Evolutionary conservation across 805 yeast genomes (phyloP), one percentile per base, ranked within the genome.

Genomic region (Blastobotrys attinorum): DNA sequence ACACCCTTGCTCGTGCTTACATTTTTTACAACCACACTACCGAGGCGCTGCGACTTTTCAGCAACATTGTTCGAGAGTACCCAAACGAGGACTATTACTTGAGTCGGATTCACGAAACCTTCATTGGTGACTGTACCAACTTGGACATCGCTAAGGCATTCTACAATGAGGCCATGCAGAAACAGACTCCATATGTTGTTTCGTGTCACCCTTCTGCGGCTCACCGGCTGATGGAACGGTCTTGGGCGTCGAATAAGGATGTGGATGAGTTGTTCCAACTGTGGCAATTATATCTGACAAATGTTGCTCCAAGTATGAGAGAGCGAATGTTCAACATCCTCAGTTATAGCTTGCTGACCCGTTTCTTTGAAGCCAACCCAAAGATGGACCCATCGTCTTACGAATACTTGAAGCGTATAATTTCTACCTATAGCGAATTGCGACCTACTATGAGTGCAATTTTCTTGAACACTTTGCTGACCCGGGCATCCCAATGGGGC

Each of bases 91-190:
- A 47, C 15, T 34, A 37, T 35, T 43, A 46, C 40, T 64, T 68
- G 54, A 71, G 82, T 27, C 84, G 81, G 62, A 80, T 85, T 38
- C 95, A 85, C 65, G 69, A 83, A 48, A 71, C 81, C 2, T 85
- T 85, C 54, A 81, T 85, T 57, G 92, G 94, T 37, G 77, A 76
- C 51, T 81, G 87, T 61, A 76, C 75, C 57, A 88, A 85, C 57
- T 70, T 83, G 44, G 69, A 68, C 34, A 79, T 85, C 37, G 85
- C 95, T 3, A 77, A 76, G 56, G 74, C 77, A 33, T 85, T 85
- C 55, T 84, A 81, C 60, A 79, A 78, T 53, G 83, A 81, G 60
- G 90, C 86, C 3, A 68, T 83, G 40, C 69, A 73, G 48, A 73
- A 71, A 52, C 79, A 77, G 49, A 78, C 83, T 72, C 94, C 94